Evolutionary conservation across 2,329 filamentous ascomycete genomes (phyloP).

Genomic region (Xylariaceae sp.): DNA sequence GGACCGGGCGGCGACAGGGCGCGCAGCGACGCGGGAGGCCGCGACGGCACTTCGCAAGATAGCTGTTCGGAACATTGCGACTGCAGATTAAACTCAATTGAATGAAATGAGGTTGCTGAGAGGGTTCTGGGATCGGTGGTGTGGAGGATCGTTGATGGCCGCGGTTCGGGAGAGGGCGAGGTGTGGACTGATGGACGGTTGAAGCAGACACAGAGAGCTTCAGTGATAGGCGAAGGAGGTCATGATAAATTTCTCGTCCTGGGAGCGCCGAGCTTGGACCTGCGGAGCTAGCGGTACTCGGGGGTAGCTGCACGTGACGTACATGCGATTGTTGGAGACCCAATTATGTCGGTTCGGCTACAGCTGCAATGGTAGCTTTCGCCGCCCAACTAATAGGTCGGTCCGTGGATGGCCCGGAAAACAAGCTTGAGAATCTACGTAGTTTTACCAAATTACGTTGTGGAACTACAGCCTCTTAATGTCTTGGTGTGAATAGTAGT

Average conservation of each 20-base stretch:
- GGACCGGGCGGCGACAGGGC: slow-evolving; percentile 63
- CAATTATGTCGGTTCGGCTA: not conserved
- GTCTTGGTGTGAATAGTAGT: too few relatives aligned
- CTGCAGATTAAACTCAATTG: slow-evolving; percentile 17
- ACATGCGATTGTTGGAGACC: not conserved
- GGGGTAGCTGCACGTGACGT: slow-evolving; percentile 31
- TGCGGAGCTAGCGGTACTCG: slow-evolving; percentile 34
- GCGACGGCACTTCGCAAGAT: slow-evolving; percentile 77
- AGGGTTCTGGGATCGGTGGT: not conserved
- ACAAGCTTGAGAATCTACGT: too few relatives aligned
- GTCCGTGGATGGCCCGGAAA: too few relatives aligned
- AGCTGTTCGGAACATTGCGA: slow-evolving; percentile 88
- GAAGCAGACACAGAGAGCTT: slow-evolving; percentile 26
- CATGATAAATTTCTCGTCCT: slow-evolving; percentile 46
- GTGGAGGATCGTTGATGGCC: not conserved
- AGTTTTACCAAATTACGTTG: too few relatives aligned
- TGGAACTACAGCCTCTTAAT: too few relatives aligned
- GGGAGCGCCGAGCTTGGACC: slow-evolving; percentile 34
- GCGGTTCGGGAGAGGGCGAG: slow-evolving; percentile 15
- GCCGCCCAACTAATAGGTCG: too few relatives aligned
- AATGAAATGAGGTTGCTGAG: not conserved
- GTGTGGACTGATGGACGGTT: slow-evolving; percentile 8
- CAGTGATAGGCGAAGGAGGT: slow-evolving; percentile 27
- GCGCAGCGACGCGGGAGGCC: slow-evolving; percentile 60
- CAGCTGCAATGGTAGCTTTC: not conserved